Evolutionary conservation across 2,329 filamentous ascomycete species (phyloP).

Genomic region (Colletotrichum agaves): DNA sequence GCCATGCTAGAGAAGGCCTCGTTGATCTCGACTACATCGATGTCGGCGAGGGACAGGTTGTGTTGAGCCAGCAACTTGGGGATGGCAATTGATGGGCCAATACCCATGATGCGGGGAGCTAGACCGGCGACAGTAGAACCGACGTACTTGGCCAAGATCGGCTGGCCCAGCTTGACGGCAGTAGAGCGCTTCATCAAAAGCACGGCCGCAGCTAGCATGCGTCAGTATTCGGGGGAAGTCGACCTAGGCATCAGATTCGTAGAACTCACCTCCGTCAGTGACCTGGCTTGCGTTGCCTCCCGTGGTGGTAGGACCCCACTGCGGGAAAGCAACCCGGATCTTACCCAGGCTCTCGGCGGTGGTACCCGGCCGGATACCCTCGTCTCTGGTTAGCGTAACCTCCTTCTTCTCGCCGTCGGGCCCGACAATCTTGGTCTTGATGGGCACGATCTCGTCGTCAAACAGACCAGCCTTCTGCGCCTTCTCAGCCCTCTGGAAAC

Average conservation of each 20-base stretch:
- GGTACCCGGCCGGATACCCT: slow-evolving; percentile 91
- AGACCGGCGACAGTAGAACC: slow-evolving; percentile 91
- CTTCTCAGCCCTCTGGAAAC: slow-evolving; percentile 85
- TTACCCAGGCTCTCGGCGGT: slow-evolving; percentile 85
- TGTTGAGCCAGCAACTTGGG: slow-evolving; percentile 87
- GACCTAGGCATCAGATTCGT: too few species aligned
- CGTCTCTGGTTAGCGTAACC: slow-evolving; percentile 84
- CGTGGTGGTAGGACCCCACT: slow-evolving; percentile 87
- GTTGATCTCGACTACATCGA: slow-evolving; percentile 94
- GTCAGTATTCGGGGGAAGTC: slow-evolving; percentile 7
- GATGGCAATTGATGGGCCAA: slow-evolving; percentile 79
- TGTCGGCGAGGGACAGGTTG: slow-evolving; percentile 81
- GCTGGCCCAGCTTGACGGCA: slow-evolving; percentile 86
- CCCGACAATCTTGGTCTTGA: slow-evolving; percentile 84
- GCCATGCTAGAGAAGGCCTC: slow-evolving; percentile 99
- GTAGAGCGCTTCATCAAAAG: slow-evolving; percentile 95
- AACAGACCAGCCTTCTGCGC: slow-evolving; percentile 93
- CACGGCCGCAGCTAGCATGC: slow-evolving; percentile 75
- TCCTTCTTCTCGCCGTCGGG: slow-evolving; percentile 82
- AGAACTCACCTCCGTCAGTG: slow-evolving; percentile 82
- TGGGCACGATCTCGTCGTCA: slow-evolving; percentile 93
- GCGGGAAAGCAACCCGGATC: slow-evolving; percentile 89
- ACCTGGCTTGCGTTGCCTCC: slow-evolving; percentile 96
- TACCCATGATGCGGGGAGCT: slow-evolving; percentile 95
- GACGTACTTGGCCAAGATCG: slow-evolving; percentile 94